These are phyloP conservation scores for Mortierella sp. DNA, from an alignment of 371 early-diverging fungal genomes.

Conservation along the genomic window DNA sequence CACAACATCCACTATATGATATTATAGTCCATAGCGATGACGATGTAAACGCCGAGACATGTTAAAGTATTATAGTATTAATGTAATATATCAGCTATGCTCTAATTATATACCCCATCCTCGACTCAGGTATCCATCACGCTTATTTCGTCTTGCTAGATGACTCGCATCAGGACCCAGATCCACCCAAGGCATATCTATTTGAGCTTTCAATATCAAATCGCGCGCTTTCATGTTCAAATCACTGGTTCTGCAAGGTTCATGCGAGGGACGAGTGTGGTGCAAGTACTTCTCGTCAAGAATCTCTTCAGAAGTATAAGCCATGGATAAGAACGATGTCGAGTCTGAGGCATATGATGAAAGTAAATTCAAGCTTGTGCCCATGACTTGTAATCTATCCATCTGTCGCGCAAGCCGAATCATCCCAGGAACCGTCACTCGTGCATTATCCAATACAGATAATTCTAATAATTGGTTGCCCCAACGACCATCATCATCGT, in stretches of 20 bases:
- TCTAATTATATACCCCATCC: too few species aligned
- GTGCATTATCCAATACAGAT: constrained; percentile 29
- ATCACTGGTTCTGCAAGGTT: background rate
- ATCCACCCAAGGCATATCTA: constrained; percentile 47
- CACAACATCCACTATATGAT: too few species aligned
- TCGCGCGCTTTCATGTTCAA: constrained; percentile 7
- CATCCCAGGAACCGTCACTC: constrained; percentile 43
- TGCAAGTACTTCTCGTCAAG: background rate
- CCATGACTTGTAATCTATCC: constrained; percentile 42
- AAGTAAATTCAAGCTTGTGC: constrained; percentile 12
- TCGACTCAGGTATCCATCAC: constrained; percentile 14
- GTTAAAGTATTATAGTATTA: too few species aligned
- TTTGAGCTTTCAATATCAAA: constrained; percentile 22
- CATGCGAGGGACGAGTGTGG: background rate
- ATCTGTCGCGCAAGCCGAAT: constrained; percentile 34
- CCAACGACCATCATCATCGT: constrained; percentile 10
- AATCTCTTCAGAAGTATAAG: background rate
- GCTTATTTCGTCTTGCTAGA: constrained; percentile 19
- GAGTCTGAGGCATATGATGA: background rate
- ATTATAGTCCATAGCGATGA: too few species aligned
- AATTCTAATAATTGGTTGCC: constrained; percentile 31
- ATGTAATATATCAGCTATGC: background rate
- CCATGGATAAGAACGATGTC: background rate
- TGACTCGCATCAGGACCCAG: constrained; percentile 40
- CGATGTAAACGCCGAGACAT: too few species aligned